Base-by-base conservation (phyloP, 352 stramenopile species). In the Aphanomyces euteiches region DNA sequence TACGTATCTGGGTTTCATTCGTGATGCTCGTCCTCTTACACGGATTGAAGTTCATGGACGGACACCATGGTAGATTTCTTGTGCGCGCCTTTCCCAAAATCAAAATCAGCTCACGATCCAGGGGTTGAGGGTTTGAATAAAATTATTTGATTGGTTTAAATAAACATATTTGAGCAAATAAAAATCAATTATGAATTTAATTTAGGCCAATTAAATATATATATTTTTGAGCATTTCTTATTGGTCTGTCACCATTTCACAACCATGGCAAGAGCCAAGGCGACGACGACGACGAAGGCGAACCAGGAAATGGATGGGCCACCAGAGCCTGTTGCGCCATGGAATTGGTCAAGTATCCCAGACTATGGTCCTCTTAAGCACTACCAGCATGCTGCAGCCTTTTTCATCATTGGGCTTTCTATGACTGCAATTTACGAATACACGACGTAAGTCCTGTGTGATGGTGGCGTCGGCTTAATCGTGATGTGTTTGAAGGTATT, bases 241-340 rank as follows among this genome's bases (percentile, higher is more conserved):
- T 50, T 50, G 43, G 43, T n/a, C 17, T 50, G 43, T 50, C 28
- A 28, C 28, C 28, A 28, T 28, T 28, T 28, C 2, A 28, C 0
- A 28, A 28, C 28, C 28, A 28, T 28, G 28, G 28, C 28, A 28
- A 28, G 28, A 28, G 28, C 28, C 28, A 28, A 28, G 28, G 28
- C 28, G 28, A 28, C 0, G 28, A 28, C 28, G 43, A 2, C 43
- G 17, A 50, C 43, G 17, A n/a, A 50, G 15, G 67, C 78, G 40
- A 78, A 89, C 43, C 82, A 82, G 28, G 81, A 79, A 34, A 88
- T 83, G 61, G 78, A 77, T 58, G 88, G 85, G 73, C 63, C 81
- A 34, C 84, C 90, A 54, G 87, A 94, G 69, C 85, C 85, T 4
- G 82, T 94, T 41, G 84, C 87, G 60, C 87, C 87, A 5, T 94